Evolutionary conservation across 2,329 filamentous ascomycete species (phyloP), one percentile per base, ranked within the genome.

Genomic region (Fonsecaea multimorphosa): DNA sequence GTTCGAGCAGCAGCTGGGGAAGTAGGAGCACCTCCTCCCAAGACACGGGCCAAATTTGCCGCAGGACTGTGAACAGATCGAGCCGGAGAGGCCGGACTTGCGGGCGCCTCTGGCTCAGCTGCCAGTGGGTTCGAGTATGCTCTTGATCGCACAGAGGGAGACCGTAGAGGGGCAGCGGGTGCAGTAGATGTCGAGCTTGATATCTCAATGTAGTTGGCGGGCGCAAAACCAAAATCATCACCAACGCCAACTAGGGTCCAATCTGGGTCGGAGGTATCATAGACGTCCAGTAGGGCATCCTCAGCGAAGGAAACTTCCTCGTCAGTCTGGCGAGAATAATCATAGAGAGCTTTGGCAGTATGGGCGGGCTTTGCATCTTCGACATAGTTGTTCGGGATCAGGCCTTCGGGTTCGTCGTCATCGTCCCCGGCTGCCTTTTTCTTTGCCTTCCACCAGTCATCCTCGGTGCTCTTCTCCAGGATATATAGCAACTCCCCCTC

Each of bases 231-330:
- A 81, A 89, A 99, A 71, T 97, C 92, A 60, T 87, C 87, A 71
- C 93, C 88, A 52, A 89, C 82, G 19, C 94, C 93, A 32, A 96
- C 94, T 57, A 99, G 82, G 68, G 95, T 97, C 95, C 95, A 99
- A 79, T 99, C 95, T 14, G 92, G 92, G 77, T 99, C 95, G 4
- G 92, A 90, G 9, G 85, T 89, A 78, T 99, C 95, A 79, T 91
- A 98, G 55, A 99, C 91, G 67, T 91, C 83, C 56, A 99, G 85
- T 52, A 87, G 80, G 46, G 90, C 89, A 76, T 97, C 93, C 81
- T 99, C 95, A 56, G 91, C 86, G 76, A 99, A 98, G 27, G 94
- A 98, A 9, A 99, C 84, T 79, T 99, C 95, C 79, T 99, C 95
- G 75, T 99, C 95, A 27, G 95, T 99, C 81, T 99, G 95, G 73